Base-by-base conservation (phyloP, 2,329 filamentous ascomycete genomes). In the Leptographium procerum region DNA sequence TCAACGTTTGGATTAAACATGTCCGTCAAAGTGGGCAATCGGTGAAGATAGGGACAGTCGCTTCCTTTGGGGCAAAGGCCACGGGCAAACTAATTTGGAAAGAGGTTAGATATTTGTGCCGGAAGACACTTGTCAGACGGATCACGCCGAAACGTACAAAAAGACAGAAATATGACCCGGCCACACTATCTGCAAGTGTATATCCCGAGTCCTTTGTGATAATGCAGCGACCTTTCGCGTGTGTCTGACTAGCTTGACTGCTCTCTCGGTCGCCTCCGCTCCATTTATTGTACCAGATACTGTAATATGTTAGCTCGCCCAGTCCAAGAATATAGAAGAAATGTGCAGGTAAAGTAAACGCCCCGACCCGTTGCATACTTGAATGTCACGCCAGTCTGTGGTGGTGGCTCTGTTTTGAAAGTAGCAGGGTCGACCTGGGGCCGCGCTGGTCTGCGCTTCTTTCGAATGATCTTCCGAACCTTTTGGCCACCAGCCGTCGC, bases 211-310 rank as follows among this genome's bases (percentile, higher is more conserved):
- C 94, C 61, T 80, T 83, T 1, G 86, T 86, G 61, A 99, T 77
- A 69, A 91, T 94, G 77, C 94, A 97, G 58, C 95, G 88, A 2
- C 87, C 87, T 63, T 87, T 85, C 4, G 94, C 92, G 16, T 86
- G 82, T 26, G 86, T 88, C 69, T 96, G 87, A 40, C 87, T 89
- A 4, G 91, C 81, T 68, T 92, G 91, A 66, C 91, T 90, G 75
- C 95, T 91, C 69, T 97, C 92, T 61, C 91, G 84, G 72, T 99
- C 94, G 67, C 94, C 94, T 64, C 94, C 94, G 1, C 86, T 88
- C 91, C 92, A 97, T 73, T 96, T 97, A 76, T 96, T 96, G 75
- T 96, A 96, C 92, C 91, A 96, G 68, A 95, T 95, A 72, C 96
- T 97, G 79, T 13, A 33, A 29, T 3, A 13, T 14, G 34, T 54